Evolutionary conservation across 108 stramenopile species (phyloP).

Genomic region (Cyclotella kingstonii): DNA sequence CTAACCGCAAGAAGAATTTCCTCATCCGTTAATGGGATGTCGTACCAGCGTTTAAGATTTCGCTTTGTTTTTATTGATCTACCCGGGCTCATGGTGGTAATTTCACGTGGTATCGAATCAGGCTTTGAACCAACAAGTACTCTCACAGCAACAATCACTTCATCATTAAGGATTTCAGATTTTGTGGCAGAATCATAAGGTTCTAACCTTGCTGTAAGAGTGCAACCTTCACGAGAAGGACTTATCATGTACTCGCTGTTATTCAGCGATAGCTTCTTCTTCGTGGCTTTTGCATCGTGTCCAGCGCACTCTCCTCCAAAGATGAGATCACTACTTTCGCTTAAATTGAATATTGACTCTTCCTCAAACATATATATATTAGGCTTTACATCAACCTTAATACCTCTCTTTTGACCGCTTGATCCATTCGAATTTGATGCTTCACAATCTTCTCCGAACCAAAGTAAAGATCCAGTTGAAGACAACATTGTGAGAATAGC

Average conservation of each 20-base stretch:
- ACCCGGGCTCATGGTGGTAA: constrained; percentile 57
- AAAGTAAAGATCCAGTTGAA: constrained; percentile 54
- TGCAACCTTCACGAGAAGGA: constrained; percentile 65
- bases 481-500: constrained; percentile 48
- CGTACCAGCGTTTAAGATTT: constrained; percentile 75
- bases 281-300: constrained; percentile 45
- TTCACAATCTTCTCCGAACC: constrained; percentile 57
- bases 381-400: constrained; percentile 7
- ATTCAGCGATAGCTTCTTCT: constrained; percentile 59
- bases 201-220: constrained; percentile 52
- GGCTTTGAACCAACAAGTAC: constrained; percentile 68
- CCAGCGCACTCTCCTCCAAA: constrained; percentile 54
- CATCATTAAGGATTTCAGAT: neutral
- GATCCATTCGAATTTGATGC: neutral
- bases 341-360: constrained; percentile 49
- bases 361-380: constrained; percentile 60
- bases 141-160: constrained; percentile 67
- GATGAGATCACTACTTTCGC: constrained; percentile 47
- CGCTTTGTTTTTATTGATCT: constrained; percentile 58
- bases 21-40: constrained; percentile 69
- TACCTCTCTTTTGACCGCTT: constrained; percentile 5
- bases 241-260: constrained; percentile 49
- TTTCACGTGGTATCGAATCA: constrained; percentile 55
- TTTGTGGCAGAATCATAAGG: constrained; percentile 3
- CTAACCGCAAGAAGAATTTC: constrained; percentile 66